phyloP scores from a whole-genome alignment of 2,329 filamentous ascomycete genomes.

The Cladosporium austrohemisphaericum region DNA sequence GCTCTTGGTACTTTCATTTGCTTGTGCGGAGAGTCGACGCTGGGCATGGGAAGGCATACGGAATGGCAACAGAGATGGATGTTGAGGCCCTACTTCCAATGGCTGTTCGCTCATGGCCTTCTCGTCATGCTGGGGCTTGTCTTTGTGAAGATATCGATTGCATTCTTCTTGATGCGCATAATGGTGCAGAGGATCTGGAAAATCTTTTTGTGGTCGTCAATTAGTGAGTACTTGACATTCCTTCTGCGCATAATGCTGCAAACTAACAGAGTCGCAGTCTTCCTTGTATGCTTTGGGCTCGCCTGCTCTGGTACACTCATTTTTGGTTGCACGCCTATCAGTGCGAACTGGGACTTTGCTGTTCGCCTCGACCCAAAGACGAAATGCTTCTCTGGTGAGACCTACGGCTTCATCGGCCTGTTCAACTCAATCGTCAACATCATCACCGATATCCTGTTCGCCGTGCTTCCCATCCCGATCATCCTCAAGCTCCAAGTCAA shows the following conservation, averaged over 20 bases:
- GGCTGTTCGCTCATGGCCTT: constrained; percentile 46
- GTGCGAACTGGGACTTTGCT: constrained; percentile 43
- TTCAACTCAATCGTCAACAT: constrained; percentile 45
- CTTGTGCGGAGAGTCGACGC: constrained; percentile 43
- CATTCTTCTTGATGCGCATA: constrained; percentile 44
- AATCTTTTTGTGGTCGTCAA: constrained; percentile 40
- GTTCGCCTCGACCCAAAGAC: constrained; percentile 35
- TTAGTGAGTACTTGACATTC: constrained; percentile 35
- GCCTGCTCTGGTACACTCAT: constrained; percentile 46
- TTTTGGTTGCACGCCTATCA: constrained; percentile 46
- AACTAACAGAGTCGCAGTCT: constrained; percentile 32
- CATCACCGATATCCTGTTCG: constrained; percentile 40
- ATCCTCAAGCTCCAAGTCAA: constrained; percentile 44
- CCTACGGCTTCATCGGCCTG: constrained; percentile 45
- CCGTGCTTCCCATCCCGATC: constrained; percentile 41
- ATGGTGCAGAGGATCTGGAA: constrained; percentile 39
- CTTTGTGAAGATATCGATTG: constrained; percentile 48
- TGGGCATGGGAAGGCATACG: constrained; percentile 48
- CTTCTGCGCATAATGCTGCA: too few species aligned
- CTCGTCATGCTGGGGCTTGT: constrained; percentile 45
- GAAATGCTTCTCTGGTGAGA: constrained; percentile 41
- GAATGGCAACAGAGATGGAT: constrained; percentile 27
- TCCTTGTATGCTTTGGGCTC: constrained; percentile 42
- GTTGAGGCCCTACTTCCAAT: constrained; percentile 37
- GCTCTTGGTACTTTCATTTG: constrained; percentile 35